A percentile compares a stretch with the other conserved stretches of the same genome.
phyloP scores from a whole-genome alignment of 2,329 filamentous ascomycete species.

The Fusarium vanettenii region DNA sequence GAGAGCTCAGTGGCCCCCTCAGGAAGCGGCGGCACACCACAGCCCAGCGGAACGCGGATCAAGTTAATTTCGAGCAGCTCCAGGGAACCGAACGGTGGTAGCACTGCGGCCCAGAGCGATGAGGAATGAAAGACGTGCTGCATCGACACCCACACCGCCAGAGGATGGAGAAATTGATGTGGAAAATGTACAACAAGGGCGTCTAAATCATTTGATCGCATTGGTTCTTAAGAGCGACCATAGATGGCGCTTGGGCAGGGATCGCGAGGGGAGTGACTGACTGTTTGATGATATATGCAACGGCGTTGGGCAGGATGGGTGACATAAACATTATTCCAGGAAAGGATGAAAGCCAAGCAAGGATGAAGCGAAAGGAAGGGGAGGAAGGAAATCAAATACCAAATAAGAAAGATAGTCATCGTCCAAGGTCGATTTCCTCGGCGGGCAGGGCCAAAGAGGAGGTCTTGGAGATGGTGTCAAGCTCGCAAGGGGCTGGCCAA shows the following conservation, averaged over 20 bases:
- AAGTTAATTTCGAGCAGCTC: conserved; percentile 69
- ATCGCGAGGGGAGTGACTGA: conserved; percentile 41
- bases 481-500: conserved; percentile 32
- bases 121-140: conserved; percentile 56
- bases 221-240: conserved; percentile 12
- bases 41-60: conserved; percentile 73
- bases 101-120: conserved; percentile 61
- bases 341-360: conserved; percentile 35
- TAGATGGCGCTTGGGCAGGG: conserved; percentile 21
- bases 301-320: conserved; percentile 45
- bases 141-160: neutral
- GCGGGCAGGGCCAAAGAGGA: conserved; percentile 10
- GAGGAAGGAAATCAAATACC: conserved; percentile 41
- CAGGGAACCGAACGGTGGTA: conserved; percentile 53
- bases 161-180: conserved; percentile 9
- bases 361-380: neutral
- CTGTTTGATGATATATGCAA: conserved; percentile 48
- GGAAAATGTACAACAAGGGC: conserved; percentile 1
- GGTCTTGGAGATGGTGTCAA: conserved; percentile 19
- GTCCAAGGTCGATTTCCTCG: conserved; percentile 19
- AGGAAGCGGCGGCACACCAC: conserved; percentile 72
- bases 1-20: conserved; percentile 60
- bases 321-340: conserved; percentile 42
- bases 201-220: neutral
- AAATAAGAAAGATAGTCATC: conserved; percentile 36